Conservation (phyloP, 2,329 filamentous ascomycete species). For the Teratosphaeria nubilosa region DNA sequence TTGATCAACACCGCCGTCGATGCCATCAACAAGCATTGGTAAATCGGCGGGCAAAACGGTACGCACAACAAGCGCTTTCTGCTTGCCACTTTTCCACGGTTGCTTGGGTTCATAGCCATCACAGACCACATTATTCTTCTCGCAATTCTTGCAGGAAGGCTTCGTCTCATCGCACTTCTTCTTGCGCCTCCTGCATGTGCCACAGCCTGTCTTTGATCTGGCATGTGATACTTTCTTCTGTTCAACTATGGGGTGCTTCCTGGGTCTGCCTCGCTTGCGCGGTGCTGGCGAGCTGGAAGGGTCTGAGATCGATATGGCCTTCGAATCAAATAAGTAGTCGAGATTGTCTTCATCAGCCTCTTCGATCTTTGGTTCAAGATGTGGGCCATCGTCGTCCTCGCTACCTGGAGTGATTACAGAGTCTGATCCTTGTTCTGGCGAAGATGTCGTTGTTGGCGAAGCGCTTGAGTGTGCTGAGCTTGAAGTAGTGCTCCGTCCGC, state of each 20-base stretch:
- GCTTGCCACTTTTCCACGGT: constrained; percentile 77
- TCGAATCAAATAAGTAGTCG: constrained; percentile 20
- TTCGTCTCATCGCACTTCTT: constrained; percentile 49
- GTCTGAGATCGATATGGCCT: constrained; percentile 21
- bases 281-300: constrained; percentile 25
- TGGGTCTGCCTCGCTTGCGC: constrained; percentile 59
- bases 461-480: constrained; percentile 10
- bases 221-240: constrained; percentile 68
- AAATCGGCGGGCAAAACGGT: constrained; percentile 35
- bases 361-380: constrained; percentile 44
- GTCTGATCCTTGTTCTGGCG: constrained; percentile 9
- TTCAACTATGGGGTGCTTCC: constrained; percentile 61
- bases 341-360: constrained; percentile 39
- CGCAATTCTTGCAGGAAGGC: constrained; percentile 61
- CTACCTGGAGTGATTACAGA: constrained; percentile 13
- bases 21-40: constrained; percentile 61
- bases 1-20: constrained; percentile 70
- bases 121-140: constrained; percentile 87
- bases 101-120: constrained; percentile 83
- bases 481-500: constrained; percentile 8
- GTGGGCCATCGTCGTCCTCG: constrained; percentile 12
- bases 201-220: constrained; percentile 48
- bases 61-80: constrained; percentile 38
- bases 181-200: constrained; percentile 50
- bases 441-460: constrained; percentile 7